Base-by-base conservation (phyloP, 2,329 filamentous ascomycete genomes). In the Aspergillaceae sp. region DNA sequence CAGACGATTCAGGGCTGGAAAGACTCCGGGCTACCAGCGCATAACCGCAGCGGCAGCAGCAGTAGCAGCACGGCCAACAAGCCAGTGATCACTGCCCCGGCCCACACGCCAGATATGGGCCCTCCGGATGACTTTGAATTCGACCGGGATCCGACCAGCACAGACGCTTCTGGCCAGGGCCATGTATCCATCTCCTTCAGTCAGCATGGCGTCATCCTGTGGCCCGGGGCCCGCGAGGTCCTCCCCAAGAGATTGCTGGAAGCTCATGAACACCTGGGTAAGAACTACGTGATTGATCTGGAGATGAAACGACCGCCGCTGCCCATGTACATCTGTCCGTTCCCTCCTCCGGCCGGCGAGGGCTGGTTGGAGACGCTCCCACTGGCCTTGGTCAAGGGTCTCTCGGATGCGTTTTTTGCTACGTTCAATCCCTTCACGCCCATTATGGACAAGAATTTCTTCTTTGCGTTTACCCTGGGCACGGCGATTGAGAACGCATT, bases 371-470 rank as follows among this genome's bases (percentile, higher is more conserved):
- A 74, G 40, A 60, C 61, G 3, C 63, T 78, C 3, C 71, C 72
- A 6, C 56, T 76, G 30, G 67, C 72, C 0, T 67, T 73, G 36
- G 66, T 77, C 45, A 75, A 74, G 49, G 73, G 73, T 0, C 63
- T 78, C n/a, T 69, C 72, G 6, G 72, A 76, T 58, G 72, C 72
- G 0, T 78, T 75, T 49, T 78, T 78, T 54, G 64, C 70, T n/a
- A 74, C 75, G 0, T 77, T 77, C 51, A 74, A 77, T 52, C 73
- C 73, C 0, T 74, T 68, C 29, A 76, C 71, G 10, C 75, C 75
- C 0, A 69, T 76, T 26, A 68, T 78, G 43, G 75, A 78, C 51
- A 73, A 74, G 47, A 68, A 68, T 11, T 70, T 74, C 45, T 78
- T 75, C 55, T 74, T 73, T 52, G 67, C 73, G 1, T 73, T 67